phyloP scores from a whole-genome alignment of 2,329 filamentous ascomycete genomes.

The Phaeosphaeria sp. region DNA sequence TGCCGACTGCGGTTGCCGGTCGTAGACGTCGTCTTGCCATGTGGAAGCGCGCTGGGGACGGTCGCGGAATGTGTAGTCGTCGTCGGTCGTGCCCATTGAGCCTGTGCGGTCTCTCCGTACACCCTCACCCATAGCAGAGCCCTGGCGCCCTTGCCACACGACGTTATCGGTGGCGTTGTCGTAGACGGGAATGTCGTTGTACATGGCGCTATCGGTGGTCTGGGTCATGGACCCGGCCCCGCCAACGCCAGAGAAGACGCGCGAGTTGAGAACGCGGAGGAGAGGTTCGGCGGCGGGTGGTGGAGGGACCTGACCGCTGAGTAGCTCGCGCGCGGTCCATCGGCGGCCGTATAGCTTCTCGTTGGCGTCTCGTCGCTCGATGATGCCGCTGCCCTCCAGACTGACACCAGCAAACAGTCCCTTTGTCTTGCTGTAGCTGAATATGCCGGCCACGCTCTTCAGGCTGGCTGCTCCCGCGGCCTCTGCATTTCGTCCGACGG shows the following conservation, averaged over 20 bases:
- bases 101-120: slow-evolving; percentile 59
- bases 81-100: slow-evolving; percentile 38
- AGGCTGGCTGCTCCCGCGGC: slow-evolving; percentile 92
- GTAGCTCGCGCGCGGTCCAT: slow-evolving; percentile 80
- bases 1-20: slow-evolving; percentile 56
- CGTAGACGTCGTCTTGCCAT: slow-evolving; percentile 79
- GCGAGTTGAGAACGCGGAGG: slow-evolving; percentile 82
- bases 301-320: slow-evolving; percentile 77
- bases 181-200: slow-evolving; percentile 93
- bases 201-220: slow-evolving; percentile 53
- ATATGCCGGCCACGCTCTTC: slow-evolving; percentile 87
- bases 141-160: slow-evolving; percentile 79
- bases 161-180: slow-evolving; percentile 82
- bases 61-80: slow-evolving; percentile 61
- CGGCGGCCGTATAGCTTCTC: slow-evolving; percentile 91
- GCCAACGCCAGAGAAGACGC: slow-evolving; percentile 76
- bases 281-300: slow-evolving; percentile 85
- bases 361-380: slow-evolving; percentile 95
- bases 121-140: slow-evolving; percentile 74
- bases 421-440: slow-evolving; percentile 98
- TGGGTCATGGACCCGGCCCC: slow-evolving; percentile 35
- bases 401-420: slow-evolving; percentile 95
- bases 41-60: slow-evolving; percentile 69
- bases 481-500: slow-evolving; percentile 92
- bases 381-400: slow-evolving; percentile 88